Evolutionary conservation across 202 grass and related monocot species (phyloP).

Genomic region (Hordeum pubiflorum): DNA sequence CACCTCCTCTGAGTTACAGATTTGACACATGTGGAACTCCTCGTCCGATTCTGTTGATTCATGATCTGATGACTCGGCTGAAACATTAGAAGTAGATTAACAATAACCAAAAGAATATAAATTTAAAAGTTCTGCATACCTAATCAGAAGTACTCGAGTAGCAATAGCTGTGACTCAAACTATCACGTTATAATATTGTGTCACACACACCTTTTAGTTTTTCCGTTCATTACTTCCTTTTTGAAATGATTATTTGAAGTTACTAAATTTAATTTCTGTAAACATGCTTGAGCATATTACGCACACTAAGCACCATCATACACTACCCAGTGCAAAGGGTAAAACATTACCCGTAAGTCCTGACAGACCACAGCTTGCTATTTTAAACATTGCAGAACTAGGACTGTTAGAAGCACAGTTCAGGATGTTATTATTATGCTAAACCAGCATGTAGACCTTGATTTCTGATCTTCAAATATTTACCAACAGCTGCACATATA

Average conservation of each 20-base stretch:
- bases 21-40: slow-evolving; percentile 96
- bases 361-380: not conserved
- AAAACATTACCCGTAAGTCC: not conserved
- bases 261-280: slow-evolving; percentile 12
- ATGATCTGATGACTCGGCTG: slow-evolving; percentile 87
- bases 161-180: slow-evolving; percentile 3
- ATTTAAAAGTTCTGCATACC: slow-evolving; percentile 18
- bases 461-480: not conserved
- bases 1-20: slow-evolving; percentile 93
- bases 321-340: not conserved
- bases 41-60: slow-evolving; percentile 90
- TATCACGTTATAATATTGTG: not conserved
- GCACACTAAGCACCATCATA: not conserved
- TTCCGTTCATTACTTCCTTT: not conserved
- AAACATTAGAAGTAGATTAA: slow-evolving; percentile 34
- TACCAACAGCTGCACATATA: not conserved
- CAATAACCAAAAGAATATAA: slow-evolving; percentile 7
- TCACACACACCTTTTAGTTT: not conserved
- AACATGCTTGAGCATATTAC: not conserved
- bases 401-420: not conserved
- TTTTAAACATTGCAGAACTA: not conserved
- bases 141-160: slow-evolving; percentile 14
- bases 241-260: not conserved
- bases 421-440: not conserved
- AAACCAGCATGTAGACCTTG: not conserved